Evolutionary conservation across 2,329 filamentous ascomycete species (phyloP).

Genomic region (Fonsecaea nubica): DNA sequence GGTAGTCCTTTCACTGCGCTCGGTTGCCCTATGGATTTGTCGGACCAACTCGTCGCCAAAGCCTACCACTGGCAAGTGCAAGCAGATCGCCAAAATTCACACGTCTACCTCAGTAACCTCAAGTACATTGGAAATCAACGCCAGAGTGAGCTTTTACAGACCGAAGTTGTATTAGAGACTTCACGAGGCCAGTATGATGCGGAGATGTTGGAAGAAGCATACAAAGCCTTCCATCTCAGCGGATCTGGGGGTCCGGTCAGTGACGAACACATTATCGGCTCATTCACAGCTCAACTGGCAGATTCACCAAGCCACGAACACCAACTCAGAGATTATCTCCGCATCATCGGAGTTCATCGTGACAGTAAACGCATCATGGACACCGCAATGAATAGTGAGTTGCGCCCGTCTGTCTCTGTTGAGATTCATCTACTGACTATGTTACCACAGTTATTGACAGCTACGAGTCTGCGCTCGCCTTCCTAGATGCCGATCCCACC

Average conservation of each 20-base stretch:
- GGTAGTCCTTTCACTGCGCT: conserved; percentile 66
- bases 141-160: conserved; percentile 63
- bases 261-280: conserved; percentile 64
- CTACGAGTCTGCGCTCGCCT: conserved; percentile 69
- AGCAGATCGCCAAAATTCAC: conserved; percentile 60
- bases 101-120: conserved; percentile 72
- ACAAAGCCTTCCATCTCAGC: conserved; percentile 64
- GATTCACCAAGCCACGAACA: conserved; percentile 62
- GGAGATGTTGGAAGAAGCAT: conserved; percentile 64
- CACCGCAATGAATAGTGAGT: conserved; percentile 62
- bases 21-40: conserved; percentile 67
- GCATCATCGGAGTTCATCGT: conserved; percentile 65
- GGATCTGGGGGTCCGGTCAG: conserved; percentile 57
- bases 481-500: conserved; percentile 60
- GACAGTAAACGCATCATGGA: conserved; percentile 64
- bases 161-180: conserved; percentile 63
- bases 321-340: conserved; percentile 63
- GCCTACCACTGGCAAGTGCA: conserved; percentile 66
- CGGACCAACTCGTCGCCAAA: conserved; percentile 66
- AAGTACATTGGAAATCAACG: conserved; percentile 64
- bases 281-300: conserved; percentile 65
- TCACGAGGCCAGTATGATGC: conserved; percentile 65
- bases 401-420: background rate
- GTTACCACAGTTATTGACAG: conserved; percentile 58
- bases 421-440: conserved; percentile 25